Evolutionary conservation across 805 yeast species (phyloP).

Genomic region (Pichia occidentalis): DNA sequence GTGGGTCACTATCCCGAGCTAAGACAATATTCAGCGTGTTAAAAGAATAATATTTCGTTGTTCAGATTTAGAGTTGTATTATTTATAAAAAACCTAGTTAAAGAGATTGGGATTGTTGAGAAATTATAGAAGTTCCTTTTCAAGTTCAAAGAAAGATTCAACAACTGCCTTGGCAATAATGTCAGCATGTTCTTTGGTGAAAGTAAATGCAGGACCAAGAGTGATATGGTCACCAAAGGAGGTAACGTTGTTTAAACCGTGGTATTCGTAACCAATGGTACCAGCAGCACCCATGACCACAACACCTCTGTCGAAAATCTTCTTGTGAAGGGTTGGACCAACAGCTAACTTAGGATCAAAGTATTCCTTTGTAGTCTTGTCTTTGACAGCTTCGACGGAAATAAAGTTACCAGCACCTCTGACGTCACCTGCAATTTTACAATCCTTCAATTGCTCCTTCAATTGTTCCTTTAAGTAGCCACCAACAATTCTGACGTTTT

Average conservation of each 20-base stretch:
- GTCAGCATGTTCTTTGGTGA: slow-evolving; percentile 38
- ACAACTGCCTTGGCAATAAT: slow-evolving; percentile 34
- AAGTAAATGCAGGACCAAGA: slow-evolving; percentile 42
- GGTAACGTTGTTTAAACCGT: slow-evolving; percentile 26
- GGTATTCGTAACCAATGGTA: slow-evolving; percentile 24
- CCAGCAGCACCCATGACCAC: slow-evolving; percentile 43
- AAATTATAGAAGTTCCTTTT: slow-evolving; percentile 18
- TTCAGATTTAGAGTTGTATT: background rate
- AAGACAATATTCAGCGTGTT: too few species aligned
- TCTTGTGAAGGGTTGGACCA: slow-evolving; percentile 30
- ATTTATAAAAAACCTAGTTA: background rate
- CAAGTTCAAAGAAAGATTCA: slow-evolving; percentile 35
- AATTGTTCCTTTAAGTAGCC: slow-evolving; percentile 35
- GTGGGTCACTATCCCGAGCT: background rate
- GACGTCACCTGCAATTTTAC: slow-evolving; percentile 46
- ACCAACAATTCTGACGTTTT: slow-evolving; percentile 40
- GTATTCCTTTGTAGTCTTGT: slow-evolving; percentile 44
- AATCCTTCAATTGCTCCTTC: slow-evolving; percentile 30
- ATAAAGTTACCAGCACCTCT: slow-evolving; percentile 61
- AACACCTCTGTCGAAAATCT: slow-evolving; percentile 40
- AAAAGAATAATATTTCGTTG: background rate
- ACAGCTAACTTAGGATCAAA: slow-evolving; percentile 34
- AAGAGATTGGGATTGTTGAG: too few species aligned
- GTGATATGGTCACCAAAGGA: slow-evolving; percentile 38
- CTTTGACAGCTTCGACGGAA: slow-evolving; percentile 50